Evolutionary conservation across 1,284 basidiomycete species (phyloP).

Genomic region (Anthracocystis setariae): DNA sequence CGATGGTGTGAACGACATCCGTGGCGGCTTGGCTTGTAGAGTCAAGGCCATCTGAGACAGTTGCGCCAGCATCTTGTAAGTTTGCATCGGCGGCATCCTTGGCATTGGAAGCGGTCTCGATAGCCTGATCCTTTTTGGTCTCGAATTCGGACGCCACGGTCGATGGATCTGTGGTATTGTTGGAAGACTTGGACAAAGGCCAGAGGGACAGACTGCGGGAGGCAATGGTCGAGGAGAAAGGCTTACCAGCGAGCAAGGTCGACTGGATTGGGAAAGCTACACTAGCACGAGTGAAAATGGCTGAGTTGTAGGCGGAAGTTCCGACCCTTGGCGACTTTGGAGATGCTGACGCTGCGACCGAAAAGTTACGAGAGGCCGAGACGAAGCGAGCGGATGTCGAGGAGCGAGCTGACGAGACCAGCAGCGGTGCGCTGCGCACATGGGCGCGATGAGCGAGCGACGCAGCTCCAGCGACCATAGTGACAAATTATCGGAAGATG

Average conservation of each 20-base stretch:
- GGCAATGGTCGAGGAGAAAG: conserved; percentile 24
- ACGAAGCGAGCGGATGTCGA: conserved; percentile 2
- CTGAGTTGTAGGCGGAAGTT: conserved; percentile 19
- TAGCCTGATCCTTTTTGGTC: conserved; percentile 12
- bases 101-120: conserved; percentile 9
- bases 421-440: conserved; percentile 22
- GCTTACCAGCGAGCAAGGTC: conserved; percentile 21
- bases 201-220: conserved; percentile 24
- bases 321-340: conserved; percentile 13
- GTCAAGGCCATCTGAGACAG: conserved; percentile 12
- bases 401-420: conserved; percentile 15
- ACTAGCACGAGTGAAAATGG: conserved; percentile 17
- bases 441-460: conserved; percentile 27
- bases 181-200: conserved; percentile 12
- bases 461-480: conserved; percentile 23
- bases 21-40: conserved; percentile 14
- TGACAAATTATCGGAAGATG: neutral
- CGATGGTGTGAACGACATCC: conserved; percentile 22
- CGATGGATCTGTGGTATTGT: conserved; percentile 1
- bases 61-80: conserved; percentile 10
- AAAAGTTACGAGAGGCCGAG: neutral
- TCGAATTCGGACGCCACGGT: conserved; percentile 14
- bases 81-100: conserved; percentile 8
- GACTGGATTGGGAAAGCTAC: conserved; percentile 18
- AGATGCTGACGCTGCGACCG: conserved; percentile 3